phyloP scores from a whole-genome alignment of 805 yeast species.

The Nakazawaea anatomiae region DNA sequence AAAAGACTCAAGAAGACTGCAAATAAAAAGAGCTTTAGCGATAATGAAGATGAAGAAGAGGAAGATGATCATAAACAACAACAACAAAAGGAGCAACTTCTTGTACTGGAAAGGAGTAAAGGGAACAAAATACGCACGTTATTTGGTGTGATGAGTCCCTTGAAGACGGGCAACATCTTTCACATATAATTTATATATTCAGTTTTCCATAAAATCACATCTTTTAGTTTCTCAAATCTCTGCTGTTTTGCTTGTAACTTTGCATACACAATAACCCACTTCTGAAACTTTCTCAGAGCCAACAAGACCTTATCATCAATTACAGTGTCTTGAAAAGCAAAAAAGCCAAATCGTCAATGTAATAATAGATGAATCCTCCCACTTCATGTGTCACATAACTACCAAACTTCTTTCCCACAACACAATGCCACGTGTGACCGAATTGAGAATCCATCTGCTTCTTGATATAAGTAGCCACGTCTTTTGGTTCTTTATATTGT shows the following conservation, averaged over 20 bases:
- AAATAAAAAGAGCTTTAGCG: slow-evolving; percentile 8
- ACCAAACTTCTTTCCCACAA: slow-evolving; percentile 77
- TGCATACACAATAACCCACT: too few relatives aligned
- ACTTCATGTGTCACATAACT: slow-evolving; percentile 72
- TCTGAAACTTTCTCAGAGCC: too few relatives aligned
- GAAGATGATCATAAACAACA: neutral
- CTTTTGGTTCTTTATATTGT: slow-evolving; percentile 44
- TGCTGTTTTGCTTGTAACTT: neutral
- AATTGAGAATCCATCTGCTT: slow-evolving; percentile 55
- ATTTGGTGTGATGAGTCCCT: slow-evolving; percentile 15
- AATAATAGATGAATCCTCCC: slow-evolving; percentile 66
- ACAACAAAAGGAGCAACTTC: slow-evolving; percentile 11
- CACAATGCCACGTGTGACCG: slow-evolving; percentile 77
- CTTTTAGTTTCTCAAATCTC: neutral
- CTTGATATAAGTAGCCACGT: slow-evolving; percentile 60
- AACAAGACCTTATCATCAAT: slow-evolving; percentile 1
- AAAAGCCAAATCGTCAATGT: slow-evolving; percentile 63
- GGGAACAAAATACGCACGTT: slow-evolving; percentile 10
- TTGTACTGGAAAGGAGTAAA: slow-evolving; percentile 14
- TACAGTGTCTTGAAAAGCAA: slow-evolving; percentile 64
- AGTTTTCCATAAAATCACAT: too few relatives aligned
- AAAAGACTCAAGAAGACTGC: slow-evolving; percentile 1
- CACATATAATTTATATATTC: slow-evolving; percentile 1
- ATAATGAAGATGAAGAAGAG: slow-evolving; percentile 9
- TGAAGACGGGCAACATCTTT: slow-evolving; percentile 18